A percentile compares a stretch with the other conserved stretches of the same genome.
These are phyloP conservation scores for Microstegium vimineum DNA, from an alignment of 176 grass and related monocot genomes.

Conservation along the genomic window DNA sequence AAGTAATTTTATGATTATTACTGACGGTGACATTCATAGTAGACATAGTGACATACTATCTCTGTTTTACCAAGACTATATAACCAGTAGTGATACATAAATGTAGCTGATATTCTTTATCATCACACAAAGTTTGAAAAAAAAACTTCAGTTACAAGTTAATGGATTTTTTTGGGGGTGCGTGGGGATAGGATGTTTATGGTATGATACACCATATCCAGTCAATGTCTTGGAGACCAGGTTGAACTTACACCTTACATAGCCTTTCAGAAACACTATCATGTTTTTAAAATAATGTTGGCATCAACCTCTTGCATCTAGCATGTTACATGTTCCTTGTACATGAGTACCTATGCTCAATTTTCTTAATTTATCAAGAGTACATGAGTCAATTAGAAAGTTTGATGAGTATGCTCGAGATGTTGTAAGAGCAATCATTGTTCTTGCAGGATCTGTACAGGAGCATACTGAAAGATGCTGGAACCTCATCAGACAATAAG, in stretches of 20 bases:
- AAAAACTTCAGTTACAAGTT: neutral
- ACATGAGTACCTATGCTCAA: neutral
- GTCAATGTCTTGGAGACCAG: neutral
- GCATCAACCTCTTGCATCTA: neutral
- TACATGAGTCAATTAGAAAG: neutral
- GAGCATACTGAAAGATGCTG: conserved; percentile 51
- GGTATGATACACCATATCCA: neutral
- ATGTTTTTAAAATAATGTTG: neutral
- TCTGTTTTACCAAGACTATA: neutral
- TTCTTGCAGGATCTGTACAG: conserved; percentile 83
- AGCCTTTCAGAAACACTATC: neutral
- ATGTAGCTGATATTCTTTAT: neutral
- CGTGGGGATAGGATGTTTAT: too few relatives aligned
- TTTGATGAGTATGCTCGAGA: neutral
- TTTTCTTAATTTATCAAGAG: neutral
- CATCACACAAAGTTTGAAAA: neutral
- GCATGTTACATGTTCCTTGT: neutral
- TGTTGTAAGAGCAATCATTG: neutral
- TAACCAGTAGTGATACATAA: neutral
- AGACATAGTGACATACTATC: neutral
- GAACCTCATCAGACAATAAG: conserved; percentile 39
- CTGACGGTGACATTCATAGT: neutral
- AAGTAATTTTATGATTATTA: neutral
- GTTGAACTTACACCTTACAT: neutral
- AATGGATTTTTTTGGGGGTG: neutral